Conservation (phyloP, 1,284 basidiomycete genomes). For the Sanghuangporus sanghuang region DNA sequence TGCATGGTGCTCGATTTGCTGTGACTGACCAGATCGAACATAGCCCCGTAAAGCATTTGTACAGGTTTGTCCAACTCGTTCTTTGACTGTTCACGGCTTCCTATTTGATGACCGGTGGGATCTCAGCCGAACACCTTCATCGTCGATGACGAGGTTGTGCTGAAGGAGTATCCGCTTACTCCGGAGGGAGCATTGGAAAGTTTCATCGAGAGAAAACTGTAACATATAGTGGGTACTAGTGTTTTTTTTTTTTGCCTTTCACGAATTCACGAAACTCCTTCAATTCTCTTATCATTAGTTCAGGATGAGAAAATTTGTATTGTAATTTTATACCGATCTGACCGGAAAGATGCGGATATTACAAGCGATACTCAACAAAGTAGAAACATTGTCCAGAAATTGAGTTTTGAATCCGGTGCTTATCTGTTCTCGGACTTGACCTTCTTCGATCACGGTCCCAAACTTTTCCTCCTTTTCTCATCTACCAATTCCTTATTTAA, state of each 20-base stretch:
- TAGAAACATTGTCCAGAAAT: background rate
- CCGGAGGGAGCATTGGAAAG: constrained; percentile 71
- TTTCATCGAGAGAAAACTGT: constrained; percentile 69
- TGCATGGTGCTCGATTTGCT: background rate
- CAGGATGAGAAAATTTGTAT: background rate
- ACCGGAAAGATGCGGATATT: background rate
- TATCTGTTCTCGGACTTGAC: background rate
- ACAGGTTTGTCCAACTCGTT: constrained; percentile 25
- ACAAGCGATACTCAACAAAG: background rate
- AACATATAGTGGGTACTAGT: background rate
- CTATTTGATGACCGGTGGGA: background rate
- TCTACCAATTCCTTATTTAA: background rate
- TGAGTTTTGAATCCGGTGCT: background rate
- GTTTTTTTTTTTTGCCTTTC: background rate
- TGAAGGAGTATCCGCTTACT: constrained; percentile 75
- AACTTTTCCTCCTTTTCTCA: background rate
- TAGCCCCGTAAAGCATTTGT: constrained; percentile 80
- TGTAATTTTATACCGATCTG: background rate
- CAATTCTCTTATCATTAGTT: background rate
- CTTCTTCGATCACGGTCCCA: background rate
- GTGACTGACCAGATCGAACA: constrained; percentile 10
- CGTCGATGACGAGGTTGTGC: constrained; percentile 54
- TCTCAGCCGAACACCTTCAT: constrained; percentile 67
- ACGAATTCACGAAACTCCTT: background rate
- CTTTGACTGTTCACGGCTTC: background rate